phyloP scores from a whole-genome alignment of 352 stramenopile species.

The Phytophthora macrochlamydospora region DNA sequence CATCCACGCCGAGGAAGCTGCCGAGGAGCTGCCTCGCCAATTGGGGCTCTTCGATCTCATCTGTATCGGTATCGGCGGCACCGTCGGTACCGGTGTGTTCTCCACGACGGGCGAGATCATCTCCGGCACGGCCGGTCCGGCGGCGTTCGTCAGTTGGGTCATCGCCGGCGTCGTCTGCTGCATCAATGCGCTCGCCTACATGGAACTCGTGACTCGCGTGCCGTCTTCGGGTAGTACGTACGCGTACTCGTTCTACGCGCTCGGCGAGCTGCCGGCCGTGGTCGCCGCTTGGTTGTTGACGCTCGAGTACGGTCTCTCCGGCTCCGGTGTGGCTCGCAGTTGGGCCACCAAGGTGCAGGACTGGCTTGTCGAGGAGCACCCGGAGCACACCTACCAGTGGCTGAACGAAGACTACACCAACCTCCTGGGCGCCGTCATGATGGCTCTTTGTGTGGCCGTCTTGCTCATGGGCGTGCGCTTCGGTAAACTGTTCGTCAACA shows the following conservation, averaged over 20 bases:
- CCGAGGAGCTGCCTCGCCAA: conserved; percentile 64
- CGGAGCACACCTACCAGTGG: conserved; percentile 46
- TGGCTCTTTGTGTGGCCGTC: conserved; percentile 69
- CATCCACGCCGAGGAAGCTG: conserved; percentile 77
- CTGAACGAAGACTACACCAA: conserved; percentile 70
- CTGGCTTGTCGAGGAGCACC: conserved; percentile 59
- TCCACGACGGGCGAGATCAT: conserved; percentile 84
- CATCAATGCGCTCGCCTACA: conserved; percentile 88
- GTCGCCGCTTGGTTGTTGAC: conserved; percentile 88
- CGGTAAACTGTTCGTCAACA: conserved; percentile 91
- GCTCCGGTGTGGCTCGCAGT: conserved; percentile 89
- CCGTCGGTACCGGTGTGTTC: conserved; percentile 92
- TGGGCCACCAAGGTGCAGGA: conserved; percentile 92
- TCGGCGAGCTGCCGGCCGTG: conserved; percentile 93
- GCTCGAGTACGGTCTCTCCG: conserved; percentile 93
- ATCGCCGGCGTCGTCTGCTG: conserved; percentile 84
- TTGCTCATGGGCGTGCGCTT: conserved; percentile 87
- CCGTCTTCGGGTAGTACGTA: conserved; percentile 92
- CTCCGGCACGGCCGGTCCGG: conserved; percentile 71
- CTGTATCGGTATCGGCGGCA: conserved; percentile 92
- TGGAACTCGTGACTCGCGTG: conserved; percentile 88
- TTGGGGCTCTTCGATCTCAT: conserved; percentile 91
- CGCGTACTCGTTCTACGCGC: conserved; percentile 91
- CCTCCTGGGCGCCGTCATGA: conserved; percentile 69
- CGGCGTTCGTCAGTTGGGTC: conserved; percentile 80